These are phyloP conservation scores for Aspergillus bertholletiae DNA, from an alignment of 495 filamentous ascomycete genomes.

Conservation along the genomic window DNA sequence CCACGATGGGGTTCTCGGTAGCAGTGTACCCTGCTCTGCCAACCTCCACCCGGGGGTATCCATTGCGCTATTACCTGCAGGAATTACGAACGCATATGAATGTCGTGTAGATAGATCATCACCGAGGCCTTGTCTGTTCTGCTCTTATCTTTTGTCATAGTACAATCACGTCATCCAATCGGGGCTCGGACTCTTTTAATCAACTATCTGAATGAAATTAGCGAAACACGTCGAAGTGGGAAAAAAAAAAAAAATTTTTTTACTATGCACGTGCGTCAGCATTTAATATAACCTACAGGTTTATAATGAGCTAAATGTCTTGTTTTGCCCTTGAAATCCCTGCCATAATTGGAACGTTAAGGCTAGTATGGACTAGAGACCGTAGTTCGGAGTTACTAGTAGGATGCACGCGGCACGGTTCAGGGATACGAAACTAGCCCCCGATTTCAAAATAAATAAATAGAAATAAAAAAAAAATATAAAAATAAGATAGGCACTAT, in stretches of 20 bases:
- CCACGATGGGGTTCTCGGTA: conserved; percentile 33
- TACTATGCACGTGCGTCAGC: too few species aligned
- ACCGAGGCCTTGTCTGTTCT: neutral
- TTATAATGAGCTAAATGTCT: too few species aligned
- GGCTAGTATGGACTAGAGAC: neutral
- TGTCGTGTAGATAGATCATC: conserved; percentile 19
- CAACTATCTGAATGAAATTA: too few species aligned
- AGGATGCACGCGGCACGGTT: too few species aligned
- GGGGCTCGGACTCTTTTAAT: too few species aligned
- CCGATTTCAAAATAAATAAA: too few species aligned
- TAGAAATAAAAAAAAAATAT: too few species aligned
- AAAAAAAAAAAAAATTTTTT: neutral
- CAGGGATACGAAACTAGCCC: neutral
- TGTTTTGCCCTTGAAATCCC: neutral
- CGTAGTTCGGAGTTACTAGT: too few species aligned
- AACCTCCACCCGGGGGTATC: conserved; percentile 25
- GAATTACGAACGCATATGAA: conserved; percentile 28
- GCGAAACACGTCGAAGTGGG: neutral
- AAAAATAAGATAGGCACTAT: too few species aligned
- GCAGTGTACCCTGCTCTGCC: conserved; percentile 41
- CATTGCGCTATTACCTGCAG: conserved; percentile 30
- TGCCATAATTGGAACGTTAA: too few species aligned
- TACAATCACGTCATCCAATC: conserved; percentile 6
- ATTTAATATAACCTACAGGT: too few species aligned
- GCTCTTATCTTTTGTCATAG: conserved; percentile 7